Evolutionary conservation across 202 grass and related monocot genomes (phyloP).

Genomic region (Setaria viridis): DNA sequence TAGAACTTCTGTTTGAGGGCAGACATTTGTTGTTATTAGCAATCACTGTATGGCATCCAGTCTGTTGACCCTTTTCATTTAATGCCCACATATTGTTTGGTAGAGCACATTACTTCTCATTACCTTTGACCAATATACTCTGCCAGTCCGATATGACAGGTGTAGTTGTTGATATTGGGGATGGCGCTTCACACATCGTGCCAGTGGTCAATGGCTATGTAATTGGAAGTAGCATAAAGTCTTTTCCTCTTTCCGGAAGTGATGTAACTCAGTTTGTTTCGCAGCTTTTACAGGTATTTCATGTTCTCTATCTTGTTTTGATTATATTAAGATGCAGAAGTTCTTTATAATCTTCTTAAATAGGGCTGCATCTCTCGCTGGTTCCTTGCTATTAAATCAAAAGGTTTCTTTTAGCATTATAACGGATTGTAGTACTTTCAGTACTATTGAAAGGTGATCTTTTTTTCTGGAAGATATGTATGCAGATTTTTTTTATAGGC

Average conservation of each 20-base stretch:
- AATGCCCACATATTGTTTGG: constrained; percentile 16
- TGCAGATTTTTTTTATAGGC: neutral
- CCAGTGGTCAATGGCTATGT: constrained; percentile 99
- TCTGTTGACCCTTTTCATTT: neutral
- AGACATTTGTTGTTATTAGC: neutral
- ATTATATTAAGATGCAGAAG: constrained; percentile 10
- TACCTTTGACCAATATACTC: constrained; percentile 67
- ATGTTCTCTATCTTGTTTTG: constrained; percentile 35
- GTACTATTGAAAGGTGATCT: constrained; percentile 18
- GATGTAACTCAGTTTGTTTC: constrained; percentile 84
- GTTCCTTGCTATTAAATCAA: constrained; percentile 28
- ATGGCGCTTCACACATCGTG: constrained; percentile 85
- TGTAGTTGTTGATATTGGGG: constrained; percentile 96
- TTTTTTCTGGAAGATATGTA: constrained; percentile 5
- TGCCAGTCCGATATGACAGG: constrained; percentile 99
- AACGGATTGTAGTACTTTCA: neutral
- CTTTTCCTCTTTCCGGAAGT: constrained; percentile 85
- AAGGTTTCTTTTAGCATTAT: constrained; percentile 1
- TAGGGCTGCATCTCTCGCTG: constrained; percentile 17
- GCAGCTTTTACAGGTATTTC: constrained; percentile 84
- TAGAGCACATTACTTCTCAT: constrained; percentile 36
- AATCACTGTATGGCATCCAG: neutral
- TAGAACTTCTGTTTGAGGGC: neutral
- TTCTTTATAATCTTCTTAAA: constrained; percentile 14
- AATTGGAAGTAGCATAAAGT: constrained; percentile 98